Percentiles rank a stretch among this genome's conserved stretches.
These are phyloP conservation scores for Venturia pyrina DNA, from an alignment of 2,329 filamentous ascomycete species.

Conservation along the genomic window DNA sequence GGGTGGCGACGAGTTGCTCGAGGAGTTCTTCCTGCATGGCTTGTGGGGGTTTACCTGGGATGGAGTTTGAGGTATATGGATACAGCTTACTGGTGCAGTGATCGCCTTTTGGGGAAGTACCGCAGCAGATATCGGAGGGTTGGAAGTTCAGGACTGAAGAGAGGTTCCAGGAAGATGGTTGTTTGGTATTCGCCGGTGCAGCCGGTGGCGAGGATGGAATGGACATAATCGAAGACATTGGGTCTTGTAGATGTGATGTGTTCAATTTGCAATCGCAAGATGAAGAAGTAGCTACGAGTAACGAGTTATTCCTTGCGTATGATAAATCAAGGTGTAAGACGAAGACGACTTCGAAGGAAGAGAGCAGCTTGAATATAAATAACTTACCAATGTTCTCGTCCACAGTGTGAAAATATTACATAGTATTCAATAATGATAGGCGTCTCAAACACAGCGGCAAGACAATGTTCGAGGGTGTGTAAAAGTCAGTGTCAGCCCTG, in stretches of 20 bases:
- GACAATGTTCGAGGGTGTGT: background rate
- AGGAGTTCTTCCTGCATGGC: background rate
- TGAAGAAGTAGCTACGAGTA: background rate
- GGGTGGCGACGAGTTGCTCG: background rate
- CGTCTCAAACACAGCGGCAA: background rate
- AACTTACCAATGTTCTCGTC: background rate
- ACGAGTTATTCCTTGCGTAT: background rate
- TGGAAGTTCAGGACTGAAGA: background rate
- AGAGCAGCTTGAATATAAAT: background rate
- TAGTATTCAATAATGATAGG: background rate
- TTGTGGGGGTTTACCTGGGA: background rate
- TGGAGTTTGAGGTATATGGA: background rate
- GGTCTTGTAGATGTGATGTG: background rate
- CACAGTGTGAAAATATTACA: background rate
- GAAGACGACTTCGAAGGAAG: background rate
- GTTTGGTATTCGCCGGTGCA: background rate
- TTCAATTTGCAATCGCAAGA: background rate
- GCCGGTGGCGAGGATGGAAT: background rate
- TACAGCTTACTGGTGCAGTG: background rate
- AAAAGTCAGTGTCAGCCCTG: background rate
- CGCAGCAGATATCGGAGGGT: background rate
- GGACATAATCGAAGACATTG: background rate
- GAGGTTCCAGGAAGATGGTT: background rate
- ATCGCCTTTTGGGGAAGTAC: background rate
- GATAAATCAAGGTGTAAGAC: background rate